phyloP scores from a whole-genome alignment of 441 rosid species.

The Populus hybrid region DNA sequence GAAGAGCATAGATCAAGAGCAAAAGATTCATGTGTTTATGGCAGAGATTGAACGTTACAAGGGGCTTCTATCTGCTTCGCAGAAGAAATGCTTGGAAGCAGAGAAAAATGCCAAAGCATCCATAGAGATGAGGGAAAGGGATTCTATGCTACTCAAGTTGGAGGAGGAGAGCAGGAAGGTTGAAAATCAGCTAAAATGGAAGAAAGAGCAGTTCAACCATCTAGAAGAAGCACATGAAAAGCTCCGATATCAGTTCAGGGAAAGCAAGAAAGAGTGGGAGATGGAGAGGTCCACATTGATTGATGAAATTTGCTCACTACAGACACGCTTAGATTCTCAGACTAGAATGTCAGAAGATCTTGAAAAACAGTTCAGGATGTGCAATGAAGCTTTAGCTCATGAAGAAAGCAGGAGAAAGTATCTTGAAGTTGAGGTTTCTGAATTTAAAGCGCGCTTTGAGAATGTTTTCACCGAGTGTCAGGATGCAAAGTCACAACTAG shows the following conservation, averaged over 20 bases:
- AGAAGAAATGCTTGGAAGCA: conserved; percentile 53
- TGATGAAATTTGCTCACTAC: conserved; percentile 61
- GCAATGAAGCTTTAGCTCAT: conserved; percentile 69
- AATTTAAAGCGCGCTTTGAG: conserved; percentile 53
- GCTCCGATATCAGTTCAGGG: conserved; percentile 47
- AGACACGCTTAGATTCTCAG: conserved; percentile 71
- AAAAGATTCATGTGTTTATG: conserved; percentile 48
- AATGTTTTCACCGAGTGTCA: conserved; percentile 51
- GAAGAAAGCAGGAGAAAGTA: conserved; percentile 82
- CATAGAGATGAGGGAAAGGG: conserved; percentile 57
- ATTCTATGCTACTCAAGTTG: conserved; percentile 42
- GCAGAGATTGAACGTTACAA: conserved; percentile 76
- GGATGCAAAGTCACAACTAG: conserved; percentile 65
- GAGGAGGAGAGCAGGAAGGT: conserved; percentile 61
- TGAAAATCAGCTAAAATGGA: conserved; percentile 82
- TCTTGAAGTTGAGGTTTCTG: conserved; percentile 72
- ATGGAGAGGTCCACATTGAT: conserved; percentile 52
- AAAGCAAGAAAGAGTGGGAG: conserved; percentile 67
- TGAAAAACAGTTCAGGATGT: conserved; percentile 53
- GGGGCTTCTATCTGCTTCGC: conserved; percentile 46
- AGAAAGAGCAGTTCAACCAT: conserved; percentile 90
- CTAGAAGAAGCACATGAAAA: conserved; percentile 89
- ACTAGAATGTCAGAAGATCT: conserved; percentile 69
- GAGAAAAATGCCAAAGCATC: conserved; percentile 51
- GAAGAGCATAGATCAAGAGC: conserved; percentile 62